These are phyloP conservation scores for Penicillium sp. DNA, from an alignment of 2,329 filamentous ascomycete genomes.

Conservation along the genomic window DNA sequence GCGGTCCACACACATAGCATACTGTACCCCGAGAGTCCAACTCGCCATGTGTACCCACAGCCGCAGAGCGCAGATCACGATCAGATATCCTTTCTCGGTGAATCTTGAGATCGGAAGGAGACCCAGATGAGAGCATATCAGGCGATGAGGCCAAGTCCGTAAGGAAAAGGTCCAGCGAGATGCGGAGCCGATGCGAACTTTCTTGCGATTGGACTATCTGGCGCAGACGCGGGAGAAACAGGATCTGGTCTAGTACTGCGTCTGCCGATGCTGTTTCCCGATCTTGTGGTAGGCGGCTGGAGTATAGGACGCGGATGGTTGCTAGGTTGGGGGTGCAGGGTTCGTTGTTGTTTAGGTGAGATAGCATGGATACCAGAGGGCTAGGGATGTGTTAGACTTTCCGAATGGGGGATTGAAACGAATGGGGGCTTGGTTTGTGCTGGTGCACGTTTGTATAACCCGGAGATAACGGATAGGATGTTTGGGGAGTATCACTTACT, in stretches of 20 bases:
- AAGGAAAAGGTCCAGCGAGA: conserved; percentile 39
- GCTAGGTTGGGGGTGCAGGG: conserved; percentile 44
- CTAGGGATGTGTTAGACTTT: conserved; percentile 33
- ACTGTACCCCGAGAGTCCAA: conserved; percentile 43
- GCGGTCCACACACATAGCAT: conserved; percentile 68
- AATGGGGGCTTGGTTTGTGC: background rate
- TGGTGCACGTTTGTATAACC: background rate
- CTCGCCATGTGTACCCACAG: conserved; percentile 32
- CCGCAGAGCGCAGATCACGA: conserved; percentile 37
- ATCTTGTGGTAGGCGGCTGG: conserved; percentile 46
- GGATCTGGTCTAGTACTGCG: conserved; percentile 36
- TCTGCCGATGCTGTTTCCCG: conserved; percentile 10
- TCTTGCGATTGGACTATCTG: conserved; percentile 36
- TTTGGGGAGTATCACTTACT: conserved; percentile 48
- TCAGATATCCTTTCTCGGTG: conserved; percentile 37
- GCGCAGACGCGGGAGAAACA: conserved; percentile 51
- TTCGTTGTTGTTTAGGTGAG: conserved; percentile 49
- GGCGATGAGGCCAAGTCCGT: conserved; percentile 25
- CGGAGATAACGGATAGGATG: background rate
- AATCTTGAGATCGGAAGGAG: conserved; percentile 28
- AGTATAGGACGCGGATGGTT: conserved; percentile 64
- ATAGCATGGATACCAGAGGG: conserved; percentile 72
- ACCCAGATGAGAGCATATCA: conserved; percentile 7
- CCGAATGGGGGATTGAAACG: background rate
- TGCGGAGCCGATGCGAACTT: conserved; percentile 27